Base-by-base conservation (phyloP, 208 protist genomes). In the Blastocrithidia nonstop region DNA sequence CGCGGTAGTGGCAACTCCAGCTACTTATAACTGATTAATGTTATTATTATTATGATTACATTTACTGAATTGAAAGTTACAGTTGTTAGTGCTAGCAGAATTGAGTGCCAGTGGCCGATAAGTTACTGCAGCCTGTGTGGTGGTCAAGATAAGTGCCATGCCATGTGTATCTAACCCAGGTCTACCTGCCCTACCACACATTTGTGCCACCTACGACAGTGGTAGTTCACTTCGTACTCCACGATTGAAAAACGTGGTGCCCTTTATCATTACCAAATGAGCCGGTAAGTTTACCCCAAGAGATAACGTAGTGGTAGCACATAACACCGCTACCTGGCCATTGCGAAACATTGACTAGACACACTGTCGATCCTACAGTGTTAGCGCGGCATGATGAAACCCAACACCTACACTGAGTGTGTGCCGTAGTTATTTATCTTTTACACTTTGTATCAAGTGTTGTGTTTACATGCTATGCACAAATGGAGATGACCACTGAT, bases 191-290 rank as follows among this genome's bases (percentile, higher is more conserved):
- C 93, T 63, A 0, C 93, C 93, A 23, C 99, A 82, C 96, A 99
- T 99, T 67, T 99, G 98, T 50, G 98, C 86, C 2, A 99, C 81
- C 61, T 99, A 98, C 3, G 99, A 75, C 9, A 92, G 51, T 0
- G 74, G 84, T 1, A 99, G 54, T 11, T n/a, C 29, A n/a, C 11
- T n/a, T 3, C 80, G 61, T 19, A 71, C 70, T 32, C 95, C 95
- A 24, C 70, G 78, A 57, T 98, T 96, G 53, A 94, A 99, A 70
- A 92, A 99, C 36, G 98, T 96, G 1, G 97, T 99, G 16, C 98
- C 98, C 60, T 99, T 92, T 26, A 97, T 58, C 1, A 97, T 63
- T 1, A 97, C 93, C 6, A 95, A 60, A 25, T 88, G 79, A 1
- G 87, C 90, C 0, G 93, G 93, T 15, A 96, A 61, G 55, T 97